Percentiles rank a stretch among this genome's conserved stretches.
These are phyloP conservation scores for Alternaria metachromatica DNA, from an alignment of 2,329 filamentous ascomycete species.

Conservation along the genomic window DNA sequence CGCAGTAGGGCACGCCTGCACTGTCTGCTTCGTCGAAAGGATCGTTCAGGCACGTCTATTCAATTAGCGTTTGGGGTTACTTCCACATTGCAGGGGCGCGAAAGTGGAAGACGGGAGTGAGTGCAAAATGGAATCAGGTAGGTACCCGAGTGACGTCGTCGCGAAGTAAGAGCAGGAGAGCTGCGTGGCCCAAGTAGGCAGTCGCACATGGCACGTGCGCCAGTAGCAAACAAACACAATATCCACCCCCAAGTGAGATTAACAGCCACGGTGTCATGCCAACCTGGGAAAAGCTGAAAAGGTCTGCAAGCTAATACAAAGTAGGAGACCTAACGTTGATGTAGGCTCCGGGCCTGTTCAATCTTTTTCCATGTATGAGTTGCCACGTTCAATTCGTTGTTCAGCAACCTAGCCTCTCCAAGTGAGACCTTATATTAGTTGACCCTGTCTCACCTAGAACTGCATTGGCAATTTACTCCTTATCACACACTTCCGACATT, in stretches of 20 bases:
- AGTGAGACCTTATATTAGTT: not conserved
- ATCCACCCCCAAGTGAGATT: not conserved
- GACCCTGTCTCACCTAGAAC: not conserved
- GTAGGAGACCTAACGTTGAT: not conserved
- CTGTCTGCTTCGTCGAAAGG: not conserved
- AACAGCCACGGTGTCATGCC: not conserved
- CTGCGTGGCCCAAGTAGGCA: not conserved
- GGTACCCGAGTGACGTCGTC: not conserved
- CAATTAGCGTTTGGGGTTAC: not conserved
- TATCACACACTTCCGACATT: not conserved
- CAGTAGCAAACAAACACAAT: not conserved
- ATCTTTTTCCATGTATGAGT: not conserved
- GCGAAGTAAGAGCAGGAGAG: not conserved
- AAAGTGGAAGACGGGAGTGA: not conserved
- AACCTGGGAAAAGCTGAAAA: not conserved
- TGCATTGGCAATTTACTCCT: not conserved
- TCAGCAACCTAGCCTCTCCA: not conserved
- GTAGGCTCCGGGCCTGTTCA: not conserved
- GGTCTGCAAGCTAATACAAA: not conserved
- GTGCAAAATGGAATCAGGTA: not conserved
- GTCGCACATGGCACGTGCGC: conserved; percentile 7
- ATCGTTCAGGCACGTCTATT: not conserved
- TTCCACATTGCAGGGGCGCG: not conserved
- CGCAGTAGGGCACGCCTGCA: not conserved
- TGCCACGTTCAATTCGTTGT: not conserved